phyloP scores from a whole-genome alignment of 345 rosid species.

The Salix purpurea region DNA sequence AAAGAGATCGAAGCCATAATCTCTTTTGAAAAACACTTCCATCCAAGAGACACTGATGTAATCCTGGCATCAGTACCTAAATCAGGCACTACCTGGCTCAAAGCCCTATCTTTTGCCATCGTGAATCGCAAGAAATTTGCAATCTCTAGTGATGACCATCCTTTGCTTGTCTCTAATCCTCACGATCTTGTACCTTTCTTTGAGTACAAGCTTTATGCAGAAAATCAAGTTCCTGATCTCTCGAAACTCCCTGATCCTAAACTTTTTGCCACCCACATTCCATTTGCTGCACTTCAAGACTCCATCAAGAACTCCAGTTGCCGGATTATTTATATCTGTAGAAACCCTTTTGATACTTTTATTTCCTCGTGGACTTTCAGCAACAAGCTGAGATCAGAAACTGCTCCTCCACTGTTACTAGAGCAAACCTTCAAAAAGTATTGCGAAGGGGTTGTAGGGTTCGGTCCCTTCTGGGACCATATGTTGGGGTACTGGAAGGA shows the following conservation, averaged over 20 bases:
- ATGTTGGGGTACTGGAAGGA: constrained; percentile 32
- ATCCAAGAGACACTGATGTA: constrained; percentile 26
- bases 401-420: constrained; percentile 5
- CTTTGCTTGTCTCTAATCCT: constrained; percentile 34
- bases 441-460: constrained; percentile 26
- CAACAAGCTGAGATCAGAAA: constrained; percentile 15
- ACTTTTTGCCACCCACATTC: constrained; percentile 21
- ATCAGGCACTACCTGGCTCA: constrained; percentile 50
- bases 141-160: constrained; percentile 5
- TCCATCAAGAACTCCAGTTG: constrained; percentile 12
- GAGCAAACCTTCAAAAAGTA: constrained; percentile 36
- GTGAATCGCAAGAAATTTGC: constrained; percentile 17
- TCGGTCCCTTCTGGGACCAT: constrained; percentile 43
- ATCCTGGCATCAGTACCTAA: constrained; percentile 35
- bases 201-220: constrained; percentile 26
- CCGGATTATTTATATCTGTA: constrained; percentile 15
- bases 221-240: constrained; percentile 6
- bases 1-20: constrained; percentile 57
- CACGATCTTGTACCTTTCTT: constrained; percentile 44
- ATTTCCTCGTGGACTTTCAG: constrained; percentile 22
- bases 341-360: constrained; percentile 29
- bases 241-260: constrained; percentile 10
- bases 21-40: constrained; percentile 35
- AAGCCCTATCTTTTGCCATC: constrained; percentile 32
- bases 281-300: constrained; percentile 6